A percentile compares a stretch with the other conserved stretches of the same genome.
phyloP scores from a whole-genome alignment of 2,329 filamentous ascomycete genomes.

The Alternaria triticina region DNA sequence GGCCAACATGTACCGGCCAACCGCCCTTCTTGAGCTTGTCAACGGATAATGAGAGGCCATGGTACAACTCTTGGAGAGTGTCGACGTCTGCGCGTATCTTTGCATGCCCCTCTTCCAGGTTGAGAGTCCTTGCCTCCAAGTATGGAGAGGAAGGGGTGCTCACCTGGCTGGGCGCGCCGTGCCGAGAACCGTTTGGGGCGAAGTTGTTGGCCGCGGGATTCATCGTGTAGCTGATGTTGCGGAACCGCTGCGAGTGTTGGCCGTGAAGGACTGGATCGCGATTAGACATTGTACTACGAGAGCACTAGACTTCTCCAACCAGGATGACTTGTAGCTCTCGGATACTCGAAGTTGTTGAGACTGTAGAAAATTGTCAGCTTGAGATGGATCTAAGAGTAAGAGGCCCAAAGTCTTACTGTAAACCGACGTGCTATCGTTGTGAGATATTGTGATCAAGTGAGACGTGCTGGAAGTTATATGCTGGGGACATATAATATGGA shows the following conservation, averaged over 20 bases:
- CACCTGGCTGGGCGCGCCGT: slow-evolving; percentile 18
- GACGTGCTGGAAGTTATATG: neutral
- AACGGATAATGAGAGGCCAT: slow-evolving; percentile 25
- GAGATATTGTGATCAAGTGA: neutral
- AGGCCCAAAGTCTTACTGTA: neutral
- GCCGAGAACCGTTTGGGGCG: slow-evolving; percentile 5
- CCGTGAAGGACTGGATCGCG: slow-evolving; percentile 1
- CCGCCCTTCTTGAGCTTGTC: slow-evolving; percentile 26
- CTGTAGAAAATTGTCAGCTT: neutral
- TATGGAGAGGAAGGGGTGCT: slow-evolving; percentile 16
- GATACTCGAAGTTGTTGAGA: neutral
- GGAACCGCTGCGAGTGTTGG: neutral
- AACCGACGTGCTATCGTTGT: neutral
- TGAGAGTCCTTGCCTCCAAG: slow-evolving; percentile 25
- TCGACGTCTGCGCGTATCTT: slow-evolving; percentile 22
- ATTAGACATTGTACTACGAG: neutral
- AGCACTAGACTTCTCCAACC: neutral
- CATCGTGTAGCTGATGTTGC: slow-evolving; percentile 4
- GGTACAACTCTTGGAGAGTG: slow-evolving; percentile 19
- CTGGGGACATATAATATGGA: neutral
- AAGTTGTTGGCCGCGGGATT: slow-evolving; percentile 21
- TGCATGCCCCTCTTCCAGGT: slow-evolving; percentile 22
- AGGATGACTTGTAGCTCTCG: neutral
- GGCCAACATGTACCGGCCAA: slow-evolving; percentile 25
- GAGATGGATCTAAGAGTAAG: neutral